Evolutionary conservation across 2,329 filamentous ascomycete species (phyloP).

Genomic region (Lachnellula cervina): DNA sequence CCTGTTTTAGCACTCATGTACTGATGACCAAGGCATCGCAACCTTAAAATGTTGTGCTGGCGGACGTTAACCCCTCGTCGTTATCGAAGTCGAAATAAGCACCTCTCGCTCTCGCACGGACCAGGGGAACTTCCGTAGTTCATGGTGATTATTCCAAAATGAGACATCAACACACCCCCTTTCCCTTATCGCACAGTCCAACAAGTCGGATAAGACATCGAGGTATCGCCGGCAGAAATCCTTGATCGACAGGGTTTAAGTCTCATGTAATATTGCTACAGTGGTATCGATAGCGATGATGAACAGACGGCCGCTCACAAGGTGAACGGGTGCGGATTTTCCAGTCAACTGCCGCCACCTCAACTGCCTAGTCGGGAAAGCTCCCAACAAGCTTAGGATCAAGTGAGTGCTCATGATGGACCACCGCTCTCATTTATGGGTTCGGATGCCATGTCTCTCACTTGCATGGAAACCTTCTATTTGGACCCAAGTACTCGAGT

Average conservation of each 20-base stretch:
- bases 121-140: background rate
- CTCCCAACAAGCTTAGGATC: background rate
- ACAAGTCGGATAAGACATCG: background rate
- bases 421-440: background rate
- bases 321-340: background rate
- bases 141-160: background rate
- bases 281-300: background rate
- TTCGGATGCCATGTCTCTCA: background rate
- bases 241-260: background rate
- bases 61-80: background rate
- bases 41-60: too few species aligned
- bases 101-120: background rate
- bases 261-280: background rate
- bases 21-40: too few species aligned
- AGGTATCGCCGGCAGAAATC: background rate
- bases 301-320: background rate
- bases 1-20: too few species aligned
- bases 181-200: background rate
- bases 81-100: background rate
- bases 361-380: background rate
- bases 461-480: background rate
- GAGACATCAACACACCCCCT: background rate
- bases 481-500: background rate
- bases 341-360: background rate
- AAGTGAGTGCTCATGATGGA: background rate